Percentiles rank a stretch among this genome's conserved stretches.
These are phyloP conservation scores for Avena eriantha DNA, from an alignment of 176 grass and related monocot genomes.

Conservation along the genomic window DNA sequence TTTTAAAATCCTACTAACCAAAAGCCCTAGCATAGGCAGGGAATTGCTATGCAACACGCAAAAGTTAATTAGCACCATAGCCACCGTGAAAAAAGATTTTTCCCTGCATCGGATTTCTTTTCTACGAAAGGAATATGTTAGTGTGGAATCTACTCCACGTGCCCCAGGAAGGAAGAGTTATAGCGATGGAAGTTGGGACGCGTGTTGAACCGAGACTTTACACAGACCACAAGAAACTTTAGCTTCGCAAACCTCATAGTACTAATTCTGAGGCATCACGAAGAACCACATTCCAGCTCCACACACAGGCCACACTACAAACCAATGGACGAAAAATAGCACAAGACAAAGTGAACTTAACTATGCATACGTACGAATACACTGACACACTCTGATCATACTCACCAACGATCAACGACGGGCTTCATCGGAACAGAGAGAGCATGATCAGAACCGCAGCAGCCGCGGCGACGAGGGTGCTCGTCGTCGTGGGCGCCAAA, in stretches of 20 bases:
- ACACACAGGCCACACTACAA: neutral
- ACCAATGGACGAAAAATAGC: neutral
- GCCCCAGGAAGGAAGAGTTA: neutral
- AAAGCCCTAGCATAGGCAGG: no score
- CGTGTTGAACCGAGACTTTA: neutral
- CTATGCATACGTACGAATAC: neutral
- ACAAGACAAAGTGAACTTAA: neutral
- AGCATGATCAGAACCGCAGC: conserved; percentile 17
- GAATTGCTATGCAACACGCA: no score
- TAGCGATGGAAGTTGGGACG: neutral
- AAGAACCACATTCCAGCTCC: neutral
- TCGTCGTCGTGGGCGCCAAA: neutral
- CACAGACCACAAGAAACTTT: neutral
- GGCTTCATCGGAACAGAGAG: conserved; percentile 33
- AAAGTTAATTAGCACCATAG: neutral
- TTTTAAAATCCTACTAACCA: no score
- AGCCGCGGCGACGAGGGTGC: conserved; percentile 14
- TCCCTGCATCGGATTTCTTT: neutral
- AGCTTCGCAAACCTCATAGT: neutral
- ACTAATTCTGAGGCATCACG: neutral
- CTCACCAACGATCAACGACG: neutral
- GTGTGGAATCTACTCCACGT: no score
- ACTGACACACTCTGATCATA: neutral
- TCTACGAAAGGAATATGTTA: neutral
- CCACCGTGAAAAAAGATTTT: neutral